Evolutionary conservation across 495 filamentous ascomycete species (phyloP).

Genomic region (Trichoderma gamsii): DNA sequence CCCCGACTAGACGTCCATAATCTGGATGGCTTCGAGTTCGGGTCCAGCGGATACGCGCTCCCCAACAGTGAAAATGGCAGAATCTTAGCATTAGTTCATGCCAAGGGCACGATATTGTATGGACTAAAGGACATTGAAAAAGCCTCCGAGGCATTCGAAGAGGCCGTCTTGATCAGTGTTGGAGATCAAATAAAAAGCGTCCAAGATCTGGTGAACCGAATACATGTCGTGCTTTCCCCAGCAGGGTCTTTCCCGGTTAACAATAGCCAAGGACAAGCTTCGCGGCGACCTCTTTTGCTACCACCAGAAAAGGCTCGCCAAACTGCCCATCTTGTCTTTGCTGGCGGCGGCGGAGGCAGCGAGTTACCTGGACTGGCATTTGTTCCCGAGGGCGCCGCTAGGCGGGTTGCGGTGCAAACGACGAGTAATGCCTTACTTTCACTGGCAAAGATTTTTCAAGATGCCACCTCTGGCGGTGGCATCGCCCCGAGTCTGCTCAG

Average conservation of each 20-base stretch:
- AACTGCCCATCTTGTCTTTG: slow-evolving; percentile 81
- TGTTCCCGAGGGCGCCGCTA: slow-evolving; percentile 64
- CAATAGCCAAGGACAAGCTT: slow-evolving; percentile 26
- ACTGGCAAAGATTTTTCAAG: slow-evolving; percentile 96
- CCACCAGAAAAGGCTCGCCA: slow-evolving; percentile 77
- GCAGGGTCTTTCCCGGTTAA: slow-evolving; percentile 21
- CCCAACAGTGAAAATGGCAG: slow-evolving; percentile 86
- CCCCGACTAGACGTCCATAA: neutral
- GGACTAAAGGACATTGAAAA: slow-evolving; percentile 75
- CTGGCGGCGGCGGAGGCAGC: slow-evolving; percentile 54
- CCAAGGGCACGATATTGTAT: slow-evolving; percentile 98
- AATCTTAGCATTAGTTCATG: slow-evolving; percentile 86
- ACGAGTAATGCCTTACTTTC: slow-evolving; percentile 95
- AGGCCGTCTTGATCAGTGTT: slow-evolving; percentile 83
- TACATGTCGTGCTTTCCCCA: slow-evolving; percentile 63
- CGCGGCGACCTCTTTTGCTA: slow-evolving; percentile 57
- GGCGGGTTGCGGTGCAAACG: slow-evolving; percentile 80
- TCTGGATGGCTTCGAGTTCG: slow-evolving; percentile 15
- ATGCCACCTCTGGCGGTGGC: slow-evolving; percentile 84
- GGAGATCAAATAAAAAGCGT: slow-evolving; percentile 69
- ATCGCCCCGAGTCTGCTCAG: slow-evolving; percentile 51
- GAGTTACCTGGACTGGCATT: slow-evolving; percentile 78
- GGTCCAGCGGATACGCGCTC: slow-evolving; percentile 79
- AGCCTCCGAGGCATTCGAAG: slow-evolving; percentile 88
- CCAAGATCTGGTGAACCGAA: slow-evolving; percentile 70